Percentiles rank a stretch among this genome's conserved stretches.
phyloP scores from a whole-genome alignment of 1,139 yeast genomes.

The Suhomyces chickasaworum region DNA sequence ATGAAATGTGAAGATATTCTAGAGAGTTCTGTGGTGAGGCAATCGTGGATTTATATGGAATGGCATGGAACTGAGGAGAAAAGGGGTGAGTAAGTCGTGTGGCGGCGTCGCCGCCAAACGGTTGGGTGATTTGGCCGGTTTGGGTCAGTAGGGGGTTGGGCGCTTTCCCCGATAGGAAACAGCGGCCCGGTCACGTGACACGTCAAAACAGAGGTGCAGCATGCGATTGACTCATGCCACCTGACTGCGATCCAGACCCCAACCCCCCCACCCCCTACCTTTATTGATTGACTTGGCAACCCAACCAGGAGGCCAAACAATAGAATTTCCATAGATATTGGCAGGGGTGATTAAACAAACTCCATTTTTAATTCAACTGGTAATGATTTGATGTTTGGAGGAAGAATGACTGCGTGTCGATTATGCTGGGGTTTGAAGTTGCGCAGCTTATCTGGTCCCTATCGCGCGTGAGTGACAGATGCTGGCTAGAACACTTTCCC shows the following conservation, averaged over 20 bases:
- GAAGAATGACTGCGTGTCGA: too few relatives aligned
- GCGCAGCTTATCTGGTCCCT: too few relatives aligned
- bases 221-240: background rate
- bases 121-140: conserved; percentile 4
- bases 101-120: conserved; percentile 2
- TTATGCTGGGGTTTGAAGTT: too few relatives aligned
- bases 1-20: background rate
- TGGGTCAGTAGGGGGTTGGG: conserved; percentile 1
- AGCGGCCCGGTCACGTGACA: conserved; percentile 6
- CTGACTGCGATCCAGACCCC: background rate
- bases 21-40: conserved; percentile 1
- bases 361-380: too few relatives aligned
- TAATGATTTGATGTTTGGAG: too few relatives aligned
- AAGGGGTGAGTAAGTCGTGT: conserved; percentile 12
- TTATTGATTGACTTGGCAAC: background rate
- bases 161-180: conserved; percentile 1
- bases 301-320: background rate
- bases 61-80: conserved; percentile 10
- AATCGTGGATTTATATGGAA: conserved; percentile 8
- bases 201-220: background rate
- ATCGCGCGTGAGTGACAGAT: too few relatives aligned
- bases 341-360: too few relatives aligned
- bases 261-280: too few relatives aligned
- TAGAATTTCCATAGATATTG: too few relatives aligned
- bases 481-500: too few relatives aligned